Percentiles rank a stretch among this genome's conserved stretches.
Conservation (phyloP, 208 protist genomes). For the Trypanosoma theileri region DNA sequence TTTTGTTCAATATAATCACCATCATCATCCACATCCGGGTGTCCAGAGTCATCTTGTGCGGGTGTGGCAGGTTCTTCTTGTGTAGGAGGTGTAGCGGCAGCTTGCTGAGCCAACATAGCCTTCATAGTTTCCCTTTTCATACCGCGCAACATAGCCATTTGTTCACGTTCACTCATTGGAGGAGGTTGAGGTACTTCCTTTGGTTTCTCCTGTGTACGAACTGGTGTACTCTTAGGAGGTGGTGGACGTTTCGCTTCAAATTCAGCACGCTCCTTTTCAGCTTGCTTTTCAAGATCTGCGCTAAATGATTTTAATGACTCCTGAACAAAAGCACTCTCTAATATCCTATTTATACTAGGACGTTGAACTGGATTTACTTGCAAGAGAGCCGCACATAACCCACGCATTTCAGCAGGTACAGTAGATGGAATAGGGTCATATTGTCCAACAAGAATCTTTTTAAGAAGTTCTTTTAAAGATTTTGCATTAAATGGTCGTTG, state of each 20-base stretch:
- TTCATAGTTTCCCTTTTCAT: conserved; percentile 86
- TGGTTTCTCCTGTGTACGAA: conserved; percentile 23
- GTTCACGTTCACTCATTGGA: conserved; percentile 77
- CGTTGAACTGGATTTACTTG: conserved; percentile 81
- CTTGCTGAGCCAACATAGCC: conserved; percentile 78
- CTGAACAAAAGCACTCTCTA: conserved; percentile 86
- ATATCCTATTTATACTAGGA: conserved; percentile 88
- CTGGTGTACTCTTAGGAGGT: conserved; percentile 13
- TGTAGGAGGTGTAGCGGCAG: conserved; percentile 28
- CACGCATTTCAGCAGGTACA: conserved; percentile 77
- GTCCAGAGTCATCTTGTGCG: conserved; percentile 18
- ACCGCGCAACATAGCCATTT: conserved; percentile 88
- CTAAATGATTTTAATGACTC: conserved; percentile 77
- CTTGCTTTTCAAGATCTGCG: conserved; percentile 80
- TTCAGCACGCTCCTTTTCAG: conserved; percentile 78
- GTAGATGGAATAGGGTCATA: conserved; percentile 84
- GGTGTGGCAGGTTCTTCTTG: conserved; percentile 12
- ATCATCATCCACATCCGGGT: conserved; percentile 80
- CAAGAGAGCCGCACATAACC: conserved; percentile 75
- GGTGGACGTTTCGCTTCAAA: conserved; percentile 47
- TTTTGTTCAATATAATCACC: conserved; percentile 86
- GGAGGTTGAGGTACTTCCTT: conserved; percentile 28
- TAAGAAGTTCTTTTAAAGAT: conserved; percentile 88
- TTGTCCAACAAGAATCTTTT: conserved; percentile 87
- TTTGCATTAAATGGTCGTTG: conserved; percentile 88